Evolutionary conservation across 2,329 filamentous ascomycete species (phyloP).

Genomic region (Trichoderma cornu-damae): DNA sequence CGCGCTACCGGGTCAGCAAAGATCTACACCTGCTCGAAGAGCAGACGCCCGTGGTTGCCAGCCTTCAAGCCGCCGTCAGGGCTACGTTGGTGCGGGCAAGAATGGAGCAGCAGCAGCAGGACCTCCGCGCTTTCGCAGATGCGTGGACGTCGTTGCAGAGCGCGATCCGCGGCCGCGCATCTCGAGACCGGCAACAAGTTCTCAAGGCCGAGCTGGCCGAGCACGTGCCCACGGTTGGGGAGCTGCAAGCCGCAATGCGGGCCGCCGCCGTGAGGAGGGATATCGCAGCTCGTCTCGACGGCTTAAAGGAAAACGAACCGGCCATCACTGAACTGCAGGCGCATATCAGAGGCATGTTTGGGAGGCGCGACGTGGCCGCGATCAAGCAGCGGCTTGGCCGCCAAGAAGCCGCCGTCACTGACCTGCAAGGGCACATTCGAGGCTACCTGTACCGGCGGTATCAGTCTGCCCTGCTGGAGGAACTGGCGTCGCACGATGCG

Average conservation of each 20-base stretch:
- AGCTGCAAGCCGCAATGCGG: constrained; percentile 49
- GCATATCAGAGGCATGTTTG: constrained; percentile 56
- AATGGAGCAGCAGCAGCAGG: constrained; percentile 46
- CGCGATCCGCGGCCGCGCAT: constrained; percentile 42
- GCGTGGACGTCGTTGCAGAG: constrained; percentile 45
- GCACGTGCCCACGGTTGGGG: constrained; percentile 40
- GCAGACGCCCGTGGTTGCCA: constrained; percentile 46
- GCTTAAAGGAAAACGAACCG: constrained; percentile 42
- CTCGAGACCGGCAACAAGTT: constrained; percentile 41
- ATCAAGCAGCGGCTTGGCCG: constrained; percentile 53
- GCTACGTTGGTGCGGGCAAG: constrained; percentile 56
- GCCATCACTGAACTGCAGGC: constrained; percentile 52
- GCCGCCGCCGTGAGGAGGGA: constrained; percentile 51
- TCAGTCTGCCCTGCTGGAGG: constrained; percentile 58
- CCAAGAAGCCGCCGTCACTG: constrained; percentile 51
- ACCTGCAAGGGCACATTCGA: constrained; percentile 62
- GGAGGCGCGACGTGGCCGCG: constrained; percentile 45
- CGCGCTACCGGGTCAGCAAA: constrained; percentile 52
- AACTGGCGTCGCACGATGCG: constrained; percentile 63
- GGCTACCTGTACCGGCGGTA: constrained; percentile 60
- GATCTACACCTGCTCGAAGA: constrained; percentile 50
- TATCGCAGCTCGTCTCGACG: constrained; percentile 44
- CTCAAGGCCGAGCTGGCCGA: constrained; percentile 46
- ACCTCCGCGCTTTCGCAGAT: constrained; percentile 46
- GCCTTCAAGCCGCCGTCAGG: constrained; percentile 62